A percentile compares a stretch with the other conserved stretches of the same genome.
Evolutionary conservation across 2,329 filamentous ascomycete genomes (phyloP).

Genomic region (Aspergillus sp.): DNA sequence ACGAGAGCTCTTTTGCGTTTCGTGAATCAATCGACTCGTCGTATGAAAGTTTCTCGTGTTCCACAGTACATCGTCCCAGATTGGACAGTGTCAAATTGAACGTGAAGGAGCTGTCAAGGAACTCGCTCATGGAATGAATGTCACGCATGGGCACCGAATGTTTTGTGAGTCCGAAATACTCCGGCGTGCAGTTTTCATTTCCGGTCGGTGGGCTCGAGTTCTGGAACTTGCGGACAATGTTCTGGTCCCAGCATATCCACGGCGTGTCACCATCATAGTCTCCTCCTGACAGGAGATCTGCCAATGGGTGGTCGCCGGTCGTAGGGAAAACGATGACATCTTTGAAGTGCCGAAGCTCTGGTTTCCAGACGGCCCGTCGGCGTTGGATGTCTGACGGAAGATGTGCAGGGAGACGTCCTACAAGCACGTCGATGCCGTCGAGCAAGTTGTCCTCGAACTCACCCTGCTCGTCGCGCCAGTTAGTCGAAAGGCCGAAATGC

Average conservation of each 20-base stretch:
- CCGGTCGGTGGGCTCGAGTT: conserved; percentile 55
- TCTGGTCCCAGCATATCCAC: conserved; percentile 64
- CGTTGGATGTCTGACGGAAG: conserved; percentile 65
- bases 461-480: conserved; percentile 43
- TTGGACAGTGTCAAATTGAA: conserved; percentile 54
- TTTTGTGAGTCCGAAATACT: conserved; percentile 54
- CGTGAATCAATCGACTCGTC: conserved; percentile 49
- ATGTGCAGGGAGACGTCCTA: conserved; percentile 62
- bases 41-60: conserved; percentile 58
- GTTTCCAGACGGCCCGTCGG: conserved; percentile 52
- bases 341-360: conserved; percentile 57
- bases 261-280: conserved; percentile 68
- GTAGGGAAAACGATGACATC: conserved; percentile 64
- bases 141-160: conserved; percentile 48
- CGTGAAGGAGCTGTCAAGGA: conserved; percentile 50
- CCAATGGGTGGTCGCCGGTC: conserved; percentile 57
- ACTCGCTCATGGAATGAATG: conserved; percentile 42
- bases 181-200: conserved; percentile 36
- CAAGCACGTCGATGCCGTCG: conserved; percentile 56
- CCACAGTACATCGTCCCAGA: conserved; percentile 58
- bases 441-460: conserved; percentile 50
- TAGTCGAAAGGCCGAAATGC: conserved; percentile 58
- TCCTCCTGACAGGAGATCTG: conserved; percentile 65
- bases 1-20: conserved; percentile 43
- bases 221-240: conserved; percentile 55